These are phyloP conservation scores for Myxozyma nipponensis DNA, from an alignment of 805 yeast species.

Conservation along the genomic window DNA sequence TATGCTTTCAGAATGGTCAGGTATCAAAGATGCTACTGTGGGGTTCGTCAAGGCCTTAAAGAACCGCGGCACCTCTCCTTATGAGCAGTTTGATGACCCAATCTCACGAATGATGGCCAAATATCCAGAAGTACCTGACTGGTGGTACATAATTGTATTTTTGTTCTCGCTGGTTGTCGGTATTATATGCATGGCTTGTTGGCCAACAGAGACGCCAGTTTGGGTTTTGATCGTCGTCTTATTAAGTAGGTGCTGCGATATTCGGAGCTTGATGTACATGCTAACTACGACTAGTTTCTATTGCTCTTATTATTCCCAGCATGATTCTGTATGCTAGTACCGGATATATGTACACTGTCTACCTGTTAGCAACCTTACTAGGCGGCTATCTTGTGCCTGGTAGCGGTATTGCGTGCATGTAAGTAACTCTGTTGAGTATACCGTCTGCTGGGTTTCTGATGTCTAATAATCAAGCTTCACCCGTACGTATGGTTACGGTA, in stretches of 20 bases:
- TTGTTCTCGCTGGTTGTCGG: slow-evolving; percentile 39
- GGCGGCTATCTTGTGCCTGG: slow-evolving; percentile 17
- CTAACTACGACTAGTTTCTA: no score
- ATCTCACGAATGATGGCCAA: slow-evolving; percentile 40
- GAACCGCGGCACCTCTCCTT: slow-evolving; percentile 50
- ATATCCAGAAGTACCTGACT: slow-evolving; percentile 61
- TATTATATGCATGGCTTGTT: slow-evolving; percentile 35
- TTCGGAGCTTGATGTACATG: no score
- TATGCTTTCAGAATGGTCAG: slow-evolving; percentile 55
- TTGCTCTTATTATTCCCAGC: slow-evolving; percentile 56
- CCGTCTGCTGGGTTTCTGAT: no score
- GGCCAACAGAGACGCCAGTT: slow-evolving; percentile 47
- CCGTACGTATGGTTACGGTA: slow-evolving; percentile 56
- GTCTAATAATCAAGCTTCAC: slow-evolving; percentile 38
- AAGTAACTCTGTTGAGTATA: background rate
- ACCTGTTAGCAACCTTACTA: slow-evolving; percentile 29
- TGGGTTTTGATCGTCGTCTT: slow-evolving; percentile 54
- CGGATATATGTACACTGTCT: slow-evolving; percentile 55
- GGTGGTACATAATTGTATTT: slow-evolving; percentile 38
- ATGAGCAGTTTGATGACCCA: slow-evolving; percentile 46
- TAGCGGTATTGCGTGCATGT: slow-evolving; percentile 41
- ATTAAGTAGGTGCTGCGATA: no score
- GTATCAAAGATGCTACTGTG: slow-evolving; percentile 53
- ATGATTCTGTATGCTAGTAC: slow-evolving; percentile 61
- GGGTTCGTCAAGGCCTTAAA: slow-evolving; percentile 47